phyloP scores from a whole-genome alignment of 2,329 filamentous ascomycete genomes.

The Xylariaceae sp. region DNA sequence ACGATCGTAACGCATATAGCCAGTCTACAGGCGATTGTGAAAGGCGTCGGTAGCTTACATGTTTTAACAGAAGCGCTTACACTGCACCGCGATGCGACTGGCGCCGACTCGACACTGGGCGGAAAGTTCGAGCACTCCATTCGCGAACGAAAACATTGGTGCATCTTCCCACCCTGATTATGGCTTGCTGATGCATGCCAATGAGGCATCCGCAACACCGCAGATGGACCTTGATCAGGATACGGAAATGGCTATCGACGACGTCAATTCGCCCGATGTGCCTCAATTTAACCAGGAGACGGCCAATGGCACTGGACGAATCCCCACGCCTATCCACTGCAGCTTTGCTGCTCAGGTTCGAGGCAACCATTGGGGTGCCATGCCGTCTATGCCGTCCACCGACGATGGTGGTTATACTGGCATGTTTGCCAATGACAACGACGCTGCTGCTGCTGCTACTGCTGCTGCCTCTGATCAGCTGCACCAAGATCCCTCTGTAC shows the following conservation, averaged over 20 bases:
- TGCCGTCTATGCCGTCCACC: slow-evolving; percentile 25
- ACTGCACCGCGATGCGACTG: slow-evolving; percentile 47
- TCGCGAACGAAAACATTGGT: slow-evolving; percentile 34
- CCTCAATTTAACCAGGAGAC: slow-evolving; percentile 30
- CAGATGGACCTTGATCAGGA: slow-evolving; percentile 39
- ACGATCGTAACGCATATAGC: not conserved
- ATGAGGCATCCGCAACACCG: slow-evolving; percentile 16
- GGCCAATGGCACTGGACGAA: slow-evolving; percentile 40
- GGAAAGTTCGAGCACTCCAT: slow-evolving; percentile 25
- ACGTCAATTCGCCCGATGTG: slow-evolving; percentile 23
- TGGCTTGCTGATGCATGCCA: slow-evolving; percentile 26
- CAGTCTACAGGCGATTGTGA: not conserved
- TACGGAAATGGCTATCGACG: slow-evolving; percentile 48
- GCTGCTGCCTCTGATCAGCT: slow-evolving; percentile 23
- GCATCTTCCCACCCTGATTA: slow-evolving; percentile 37
- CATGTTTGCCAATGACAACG: slow-evolving; percentile 21
- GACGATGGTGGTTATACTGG: slow-evolving; percentile 31
- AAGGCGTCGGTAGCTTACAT: not conserved
- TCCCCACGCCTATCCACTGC: slow-evolving; percentile 57
- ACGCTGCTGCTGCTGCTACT: slow-evolving; percentile 4
- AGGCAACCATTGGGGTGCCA: slow-evolving; percentile 44
- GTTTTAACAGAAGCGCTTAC: slow-evolving; percentile 46
- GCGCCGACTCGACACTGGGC: slow-evolving; percentile 38
- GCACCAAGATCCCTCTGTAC: slow-evolving; percentile 42
- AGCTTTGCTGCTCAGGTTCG: slow-evolving; percentile 52